Evolutionary conservation across 805 yeast genomes (phyloP), one percentile per base, ranked within the genome.

Genomic region (Candida schatavii): DNA sequence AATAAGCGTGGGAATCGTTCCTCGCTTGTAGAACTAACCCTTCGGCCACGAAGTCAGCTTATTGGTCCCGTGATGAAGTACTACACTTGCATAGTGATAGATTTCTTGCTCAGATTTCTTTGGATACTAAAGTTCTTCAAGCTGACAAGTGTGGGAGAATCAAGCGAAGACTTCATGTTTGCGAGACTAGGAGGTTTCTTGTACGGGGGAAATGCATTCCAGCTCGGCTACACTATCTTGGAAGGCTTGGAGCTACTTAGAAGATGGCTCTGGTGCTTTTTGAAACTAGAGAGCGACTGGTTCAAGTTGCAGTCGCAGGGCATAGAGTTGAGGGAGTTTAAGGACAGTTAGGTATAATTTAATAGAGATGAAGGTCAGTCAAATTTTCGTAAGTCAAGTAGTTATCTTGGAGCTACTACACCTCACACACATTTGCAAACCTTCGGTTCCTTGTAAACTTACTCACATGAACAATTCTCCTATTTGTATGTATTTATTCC

Each of bases 231-330:
- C 43, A 83, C 85, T 47, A 62, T 77, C 9, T 66, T 88, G 42
- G 93, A 90, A 54, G 49, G 78, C 3, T 62, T 90, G 40, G 99
- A 93, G 58, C 69, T 93, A 5, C 50, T 83, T 6, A 74, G 99
- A 64, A 75, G 99, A 56, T 87, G 90, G 80, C 63, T 88, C 39
- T 93, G 99, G 99, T 78, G 89, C 32, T 75, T 87, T 46, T 68
- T 91, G 56, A 83, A 93, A 55, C 65, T 90, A 14, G 98, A 93
- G 50, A 78, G 85, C 23, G 97, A 91, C 56, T 81, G 69, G 59
- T 46, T 59, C 38, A 70, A 68, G 46, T 47, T 65, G 25, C 58
- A 52, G 26, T 40, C 39, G 15, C 45, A 39, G 13, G 57, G 49
- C 27, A 36, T 43, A 11, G 47, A 47, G 22, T 22, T 47, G 40